Conservation (phyloP, 805 yeast genomes). For the Candida piceae region DNA sequence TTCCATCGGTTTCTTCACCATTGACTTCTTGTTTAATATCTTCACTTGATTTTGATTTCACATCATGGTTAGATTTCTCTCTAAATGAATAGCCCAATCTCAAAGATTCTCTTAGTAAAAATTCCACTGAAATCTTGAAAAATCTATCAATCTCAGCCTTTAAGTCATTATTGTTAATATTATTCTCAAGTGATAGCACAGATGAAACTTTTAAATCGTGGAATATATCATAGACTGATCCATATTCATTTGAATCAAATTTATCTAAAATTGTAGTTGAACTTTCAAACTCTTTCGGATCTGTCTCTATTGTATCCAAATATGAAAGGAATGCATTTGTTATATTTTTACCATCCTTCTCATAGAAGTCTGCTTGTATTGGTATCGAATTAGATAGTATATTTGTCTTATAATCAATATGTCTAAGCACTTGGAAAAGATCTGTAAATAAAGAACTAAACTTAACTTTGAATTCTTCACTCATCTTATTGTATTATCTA, state of each 20-base stretch:
- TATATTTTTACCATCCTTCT: constrained; percentile 38
- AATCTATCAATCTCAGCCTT: constrained; percentile 57
- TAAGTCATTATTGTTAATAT: constrained; percentile 38
- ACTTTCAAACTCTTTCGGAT: constrained; percentile 8
- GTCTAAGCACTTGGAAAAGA: constrained; percentile 16
- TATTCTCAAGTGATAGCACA: constrained; percentile 35
- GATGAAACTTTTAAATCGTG: constrained; percentile 64
- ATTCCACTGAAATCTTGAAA: constrained; percentile 56
- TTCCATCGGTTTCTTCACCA: background rate
- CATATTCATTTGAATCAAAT: constrained; percentile 36
- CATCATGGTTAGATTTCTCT: constrained; percentile 2
- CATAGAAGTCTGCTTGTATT: constrained; percentile 34
- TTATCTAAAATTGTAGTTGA: constrained; percentile 40
- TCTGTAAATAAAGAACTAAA: constrained; percentile 17
- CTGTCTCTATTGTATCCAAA: constrained; percentile 28
- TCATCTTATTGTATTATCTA: background rate
- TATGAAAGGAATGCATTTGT: constrained; percentile 37
- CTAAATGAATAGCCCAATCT: constrained; percentile 34
- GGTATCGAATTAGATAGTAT: constrained; percentile 34
- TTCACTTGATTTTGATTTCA: no score
- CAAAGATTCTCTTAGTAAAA: constrained; percentile 57
- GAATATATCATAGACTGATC: constrained; percentile 48
- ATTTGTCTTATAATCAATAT: constrained; percentile 17
- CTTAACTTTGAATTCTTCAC: constrained; percentile 1
- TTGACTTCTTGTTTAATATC: no score